Base-by-base conservation (phyloP, 768 basidiomycete species). In the Auricularia cornea region DNA sequence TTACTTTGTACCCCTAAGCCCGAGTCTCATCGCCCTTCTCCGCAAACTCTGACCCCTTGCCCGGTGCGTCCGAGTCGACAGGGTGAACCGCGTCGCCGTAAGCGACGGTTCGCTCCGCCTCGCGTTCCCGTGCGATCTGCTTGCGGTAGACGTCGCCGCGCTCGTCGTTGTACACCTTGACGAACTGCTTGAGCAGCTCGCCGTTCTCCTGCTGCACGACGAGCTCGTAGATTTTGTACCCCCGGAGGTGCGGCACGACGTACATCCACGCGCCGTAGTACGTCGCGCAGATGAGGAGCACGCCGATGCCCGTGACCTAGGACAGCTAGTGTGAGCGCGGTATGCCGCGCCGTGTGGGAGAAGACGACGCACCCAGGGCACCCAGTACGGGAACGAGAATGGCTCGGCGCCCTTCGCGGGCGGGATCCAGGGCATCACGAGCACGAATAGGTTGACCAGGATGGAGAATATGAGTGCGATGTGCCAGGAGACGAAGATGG, bases 181-280 rank as follows among this genome's bases (percentile, higher is more conserved):
- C 44, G 44, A 48, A 48, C 44, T 48, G 44, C 23, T 48, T 48
- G 44, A 48, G 20, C 20, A 18, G 44, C 18, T 66, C 66, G n/a
- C 70, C 70, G 31, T 67, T 69, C 6, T 61, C 60, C 10, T 68
- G 60, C 16, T 48, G 32, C 10, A 66, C 29, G 14, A 69, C 67
- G 38, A 65, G 64, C 32, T 80, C 78, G 1, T 79, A 74, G 5
- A 82, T 72, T 59, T 78, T 75, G 63, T 83, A 83, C 0, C 77
- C 76, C 8, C 81, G 76, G 3, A 75, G 59, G 60, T 68, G 75
- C n/a, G 81, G 81, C 2, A 82, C 72, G 1, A 79, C 32, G 12
- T 78, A 67, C 28, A 80, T 77, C 80, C 81, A 82, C 26, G 81
- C 30, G 35, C 66, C 69, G 60, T 72, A 73, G 62, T 75, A 71